Conservation (phyloP, 257 asterid genomes). For the Eucommia ulmoides region DNA sequence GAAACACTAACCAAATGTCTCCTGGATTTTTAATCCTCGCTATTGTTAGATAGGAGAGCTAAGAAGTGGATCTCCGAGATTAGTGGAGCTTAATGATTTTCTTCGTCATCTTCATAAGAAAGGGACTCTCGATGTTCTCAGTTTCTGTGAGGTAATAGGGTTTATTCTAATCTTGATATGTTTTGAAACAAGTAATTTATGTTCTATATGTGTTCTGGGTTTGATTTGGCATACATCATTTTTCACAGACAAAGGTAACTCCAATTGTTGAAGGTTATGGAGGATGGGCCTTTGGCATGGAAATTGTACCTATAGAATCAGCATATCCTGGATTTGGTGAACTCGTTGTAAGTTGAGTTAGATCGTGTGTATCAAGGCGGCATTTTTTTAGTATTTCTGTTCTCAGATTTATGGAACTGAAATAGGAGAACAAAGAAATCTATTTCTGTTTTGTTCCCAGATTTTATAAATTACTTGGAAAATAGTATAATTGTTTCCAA, state of each 20-base stretch:
- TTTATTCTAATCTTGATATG: background rate
- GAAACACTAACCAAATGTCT: no score
- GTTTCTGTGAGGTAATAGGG: slow-evolving; percentile 74
- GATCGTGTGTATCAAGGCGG: background rate
- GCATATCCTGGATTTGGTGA: slow-evolving; percentile 97
- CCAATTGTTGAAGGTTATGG: slow-evolving; percentile 98
- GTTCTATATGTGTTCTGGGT: background rate
- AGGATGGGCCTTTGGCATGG: slow-evolving; percentile 96
- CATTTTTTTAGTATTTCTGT: background rate
- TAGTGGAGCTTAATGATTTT: slow-evolving; percentile 84
- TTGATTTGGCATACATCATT: background rate
- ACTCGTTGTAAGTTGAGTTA: slow-evolving; percentile 66
- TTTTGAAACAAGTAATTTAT: background rate
- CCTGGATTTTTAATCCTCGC: no score
- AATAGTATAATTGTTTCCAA: background rate
- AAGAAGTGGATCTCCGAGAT: slow-evolving; percentile 95
- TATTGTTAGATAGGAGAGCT: slow-evolving; percentile 71
- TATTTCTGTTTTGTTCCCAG: no score
- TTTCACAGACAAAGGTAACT: slow-evolving; percentile 82
- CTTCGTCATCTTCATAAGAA: slow-evolving; percentile 62
- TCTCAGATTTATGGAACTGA: background rate
- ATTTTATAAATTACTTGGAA: background rate
- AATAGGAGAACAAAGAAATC: background rate
- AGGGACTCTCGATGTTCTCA: slow-evolving; percentile 79
- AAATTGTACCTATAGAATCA: slow-evolving; percentile 89